Evolutionary conservation across 73 alveolate species (phyloP).

Genomic region (Paramecium pentaurelia): DNA sequence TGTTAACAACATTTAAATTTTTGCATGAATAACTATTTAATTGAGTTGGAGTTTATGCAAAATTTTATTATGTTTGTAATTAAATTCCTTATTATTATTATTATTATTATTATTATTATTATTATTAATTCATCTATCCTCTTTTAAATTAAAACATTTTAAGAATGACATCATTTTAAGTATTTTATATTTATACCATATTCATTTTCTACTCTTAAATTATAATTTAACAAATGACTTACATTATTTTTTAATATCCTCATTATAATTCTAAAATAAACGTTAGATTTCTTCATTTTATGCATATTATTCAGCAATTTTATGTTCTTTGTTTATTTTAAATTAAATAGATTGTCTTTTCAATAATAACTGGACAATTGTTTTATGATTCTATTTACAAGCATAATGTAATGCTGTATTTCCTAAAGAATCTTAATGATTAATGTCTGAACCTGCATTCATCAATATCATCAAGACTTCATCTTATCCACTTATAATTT

Average conservation of each 20-base stretch:
- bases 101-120: not conserved
- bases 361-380: not conserved
- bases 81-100: not conserved
- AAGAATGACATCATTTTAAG: conserved; percentile 5
- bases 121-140: not conserved
- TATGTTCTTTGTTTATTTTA: not conserved
- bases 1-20: not conserved
- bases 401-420: conserved; percentile 2
- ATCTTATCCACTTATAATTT: not conserved
- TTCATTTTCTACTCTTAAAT: not conserved
- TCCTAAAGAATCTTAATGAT: not conserved
- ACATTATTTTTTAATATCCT: not conserved
- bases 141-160: not conserved
- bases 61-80: not conserved
- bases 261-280: not conserved
- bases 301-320: not conserved
- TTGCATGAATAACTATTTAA: conserved; percentile 11
- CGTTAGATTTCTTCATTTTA: not conserved
- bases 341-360: conserved; percentile 1
- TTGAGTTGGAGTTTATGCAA: not conserved
- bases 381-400: not conserved
- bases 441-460: conserved; percentile 44
- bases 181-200: not conserved
- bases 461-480: conserved; percentile 17
- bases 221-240: not conserved